These are phyloP conservation scores for Mycena maculata DNA, from an alignment of 768 basidiomycete species.

Conservation along the genomic window DNA sequence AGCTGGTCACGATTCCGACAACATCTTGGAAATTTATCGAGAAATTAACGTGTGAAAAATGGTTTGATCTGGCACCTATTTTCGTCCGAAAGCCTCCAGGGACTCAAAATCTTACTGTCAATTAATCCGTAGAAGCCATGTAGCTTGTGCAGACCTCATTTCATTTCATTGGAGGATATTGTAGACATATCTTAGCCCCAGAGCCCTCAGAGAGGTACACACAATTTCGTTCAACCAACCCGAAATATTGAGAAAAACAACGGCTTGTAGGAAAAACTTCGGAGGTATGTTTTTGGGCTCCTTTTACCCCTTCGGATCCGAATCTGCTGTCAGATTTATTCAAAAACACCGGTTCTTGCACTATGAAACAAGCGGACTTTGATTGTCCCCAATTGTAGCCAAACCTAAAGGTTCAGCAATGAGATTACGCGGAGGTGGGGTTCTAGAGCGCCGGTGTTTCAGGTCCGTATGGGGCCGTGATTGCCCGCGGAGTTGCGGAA, in stretches of 20 bases:
- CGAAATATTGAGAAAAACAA: too few relatives aligned
- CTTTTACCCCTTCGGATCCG: too few relatives aligned
- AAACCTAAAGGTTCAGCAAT: too few relatives aligned
- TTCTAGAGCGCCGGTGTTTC: too few relatives aligned
- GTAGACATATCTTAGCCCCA: not conserved
- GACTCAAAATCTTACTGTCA: not conserved
- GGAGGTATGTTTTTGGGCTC: conserved; percentile 9
- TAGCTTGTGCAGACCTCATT: not conserved
- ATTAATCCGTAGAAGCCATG: not conserved
- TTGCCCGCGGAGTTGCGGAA: too few relatives aligned
- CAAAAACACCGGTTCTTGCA: too few relatives aligned
- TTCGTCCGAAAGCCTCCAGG: not conserved
- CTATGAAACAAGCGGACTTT: too few relatives aligned
- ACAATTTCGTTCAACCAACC: not conserved
- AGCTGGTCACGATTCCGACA: conserved; percentile 15
- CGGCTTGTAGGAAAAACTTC: too few relatives aligned
- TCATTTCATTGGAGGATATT: not conserved
- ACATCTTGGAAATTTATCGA: not conserved
- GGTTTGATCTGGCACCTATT: not conserved
- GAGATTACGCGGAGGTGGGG: too few relatives aligned
- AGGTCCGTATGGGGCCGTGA: too few relatives aligned
- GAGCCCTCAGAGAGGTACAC: conserved; percentile 3
- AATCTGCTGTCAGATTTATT: too few relatives aligned
- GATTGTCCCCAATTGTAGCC: too few relatives aligned
- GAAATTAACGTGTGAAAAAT: not conserved